Evolutionary conservation across 306 rosid species (phyloP).

Genomic region (Cicer arietinum): DNA sequence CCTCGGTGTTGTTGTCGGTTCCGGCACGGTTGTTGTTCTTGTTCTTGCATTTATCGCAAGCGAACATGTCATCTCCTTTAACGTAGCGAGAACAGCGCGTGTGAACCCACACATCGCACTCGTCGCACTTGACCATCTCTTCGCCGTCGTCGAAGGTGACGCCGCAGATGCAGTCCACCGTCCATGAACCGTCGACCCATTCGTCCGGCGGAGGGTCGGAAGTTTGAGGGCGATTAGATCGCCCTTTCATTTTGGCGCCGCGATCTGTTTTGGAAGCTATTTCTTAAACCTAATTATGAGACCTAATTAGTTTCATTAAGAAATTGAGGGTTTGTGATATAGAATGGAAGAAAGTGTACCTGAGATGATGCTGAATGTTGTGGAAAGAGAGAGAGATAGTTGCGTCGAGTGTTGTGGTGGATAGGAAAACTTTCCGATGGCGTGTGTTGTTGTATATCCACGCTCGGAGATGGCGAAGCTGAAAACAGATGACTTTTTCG

Average conservation of each 20-base stretch:
- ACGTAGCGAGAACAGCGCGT: constrained; percentile 93
- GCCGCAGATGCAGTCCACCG: constrained; percentile 96
- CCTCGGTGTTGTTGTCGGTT: constrained; percentile 54
- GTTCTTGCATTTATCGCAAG: constrained; percentile 87
- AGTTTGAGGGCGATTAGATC: constrained; percentile 88
- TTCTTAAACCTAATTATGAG: constrained; percentile 16
- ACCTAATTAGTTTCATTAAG: not conserved
- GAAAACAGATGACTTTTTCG: too few relatives aligned
- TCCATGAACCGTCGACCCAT: constrained; percentile 95
- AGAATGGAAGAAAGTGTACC: not conserved
- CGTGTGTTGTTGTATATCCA: not conserved
- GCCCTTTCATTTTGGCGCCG: constrained; percentile 66
- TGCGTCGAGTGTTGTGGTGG: constrained; percentile 1
- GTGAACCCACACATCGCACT: constrained; percentile 99
- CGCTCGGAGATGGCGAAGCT: not conserved
- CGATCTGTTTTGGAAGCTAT: constrained; percentile 28
- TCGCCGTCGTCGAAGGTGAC: constrained; percentile 97
- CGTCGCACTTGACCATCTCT: constrained; percentile 99
- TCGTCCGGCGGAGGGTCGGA: constrained; percentile 93
- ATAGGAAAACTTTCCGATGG: not conserved
- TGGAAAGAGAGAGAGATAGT: not conserved
- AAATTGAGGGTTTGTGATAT: not conserved
- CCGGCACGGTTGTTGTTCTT: constrained; percentile 53
- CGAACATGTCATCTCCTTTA: constrained; percentile 89
- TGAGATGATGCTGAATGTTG: not conserved